phyloP scores from a whole-genome alignment of 2,329 filamentous ascomycete genomes.

The Neonectria ditissima region DNA sequence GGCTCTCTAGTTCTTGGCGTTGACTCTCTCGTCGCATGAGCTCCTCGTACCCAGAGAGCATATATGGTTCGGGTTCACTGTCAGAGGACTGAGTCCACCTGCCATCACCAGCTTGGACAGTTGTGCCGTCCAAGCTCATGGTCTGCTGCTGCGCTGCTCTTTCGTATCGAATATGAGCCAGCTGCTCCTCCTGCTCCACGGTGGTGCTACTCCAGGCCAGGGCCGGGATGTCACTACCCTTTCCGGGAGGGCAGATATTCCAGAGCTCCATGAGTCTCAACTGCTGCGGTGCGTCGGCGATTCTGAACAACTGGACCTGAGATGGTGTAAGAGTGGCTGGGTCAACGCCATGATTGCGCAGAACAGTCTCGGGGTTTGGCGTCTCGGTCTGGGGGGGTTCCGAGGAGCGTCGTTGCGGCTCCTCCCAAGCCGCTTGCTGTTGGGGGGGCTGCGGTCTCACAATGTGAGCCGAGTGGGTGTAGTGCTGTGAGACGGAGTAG shows the following conservation, averaged over 20 bases:
- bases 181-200: constrained; percentile 67
- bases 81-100: constrained; percentile 59
- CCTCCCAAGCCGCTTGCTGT: constrained; percentile 46
- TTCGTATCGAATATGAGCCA: constrained; percentile 71
- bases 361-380: constrained; percentile 66
- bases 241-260: constrained; percentile 80
- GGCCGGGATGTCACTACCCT: constrained; percentile 64
- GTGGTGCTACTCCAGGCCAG: constrained; percentile 66
- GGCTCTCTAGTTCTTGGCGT: constrained; percentile 48
- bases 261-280: constrained; percentile 84
- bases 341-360: constrained; percentile 77
- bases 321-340: constrained; percentile 75
- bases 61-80: constrained; percentile 80
- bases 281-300: constrained; percentile 78
- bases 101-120: constrained; percentile 64
- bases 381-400: constrained; percentile 63
- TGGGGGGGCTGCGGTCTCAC: constrained; percentile 51
- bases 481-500: constrained; percentile 85
- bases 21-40: constrained; percentile 74
- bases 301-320: constrained; percentile 83
- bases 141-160: constrained; percentile 56
- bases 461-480: constrained; percentile 80
- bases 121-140: constrained; percentile 67
- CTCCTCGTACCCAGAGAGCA: constrained; percentile 82
- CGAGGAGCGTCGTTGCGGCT: constrained; percentile 60